These are phyloP conservation scores for Ophiognomonia clavigignenti-juglandacearum DNA, from an alignment of 2,329 filamentous ascomycete species.

Conservation along the genomic window DNA sequence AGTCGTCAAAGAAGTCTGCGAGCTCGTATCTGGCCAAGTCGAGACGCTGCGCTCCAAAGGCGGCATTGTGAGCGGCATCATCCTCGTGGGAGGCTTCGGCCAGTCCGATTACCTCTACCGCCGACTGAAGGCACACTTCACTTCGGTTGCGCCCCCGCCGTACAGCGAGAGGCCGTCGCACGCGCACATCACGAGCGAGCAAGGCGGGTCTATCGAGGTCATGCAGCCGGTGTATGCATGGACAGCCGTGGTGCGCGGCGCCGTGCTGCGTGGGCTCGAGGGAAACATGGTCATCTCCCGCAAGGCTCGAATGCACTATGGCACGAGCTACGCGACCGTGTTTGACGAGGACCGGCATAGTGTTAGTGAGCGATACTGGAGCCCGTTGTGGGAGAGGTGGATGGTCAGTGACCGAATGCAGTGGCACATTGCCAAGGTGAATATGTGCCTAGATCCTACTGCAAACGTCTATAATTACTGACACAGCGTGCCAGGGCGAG, in stretches of 20 bases:
- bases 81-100: slow-evolving; percentile 77
- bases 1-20: slow-evolving; percentile 65
- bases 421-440: slow-evolving; percentile 76
- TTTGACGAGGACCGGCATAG: slow-evolving; percentile 73
- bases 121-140: slow-evolving; percentile 65
- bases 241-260: slow-evolving; percentile 75
- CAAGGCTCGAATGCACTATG: slow-evolving; percentile 72
- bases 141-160: slow-evolving; percentile 50
- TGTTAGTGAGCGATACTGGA: slow-evolving; percentile 72
- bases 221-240: slow-evolving; percentile 80
- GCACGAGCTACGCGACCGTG: slow-evolving; percentile 75
- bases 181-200: slow-evolving; percentile 41
- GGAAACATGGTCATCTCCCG: slow-evolving; percentile 75
- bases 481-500: slow-evolving; percentile 55
- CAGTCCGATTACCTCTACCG: slow-evolving; percentile 74
- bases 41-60: slow-evolving; percentile 56
- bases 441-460: slow-evolving; percentile 14
- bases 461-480: neutral
- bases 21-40: slow-evolving; percentile 64
- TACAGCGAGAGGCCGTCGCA: slow-evolving; percentile 70
- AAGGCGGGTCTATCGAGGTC: slow-evolving; percentile 62
- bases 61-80: slow-evolving; percentile 65
- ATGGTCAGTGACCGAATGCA: slow-evolving; percentile 82
- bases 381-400: slow-evolving; percentile 74
- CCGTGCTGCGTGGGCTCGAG: slow-evolving; percentile 69